Conservation (phyloP, 2,329 filamentous ascomycete genomes). For the Epichloe typhina region DNA sequence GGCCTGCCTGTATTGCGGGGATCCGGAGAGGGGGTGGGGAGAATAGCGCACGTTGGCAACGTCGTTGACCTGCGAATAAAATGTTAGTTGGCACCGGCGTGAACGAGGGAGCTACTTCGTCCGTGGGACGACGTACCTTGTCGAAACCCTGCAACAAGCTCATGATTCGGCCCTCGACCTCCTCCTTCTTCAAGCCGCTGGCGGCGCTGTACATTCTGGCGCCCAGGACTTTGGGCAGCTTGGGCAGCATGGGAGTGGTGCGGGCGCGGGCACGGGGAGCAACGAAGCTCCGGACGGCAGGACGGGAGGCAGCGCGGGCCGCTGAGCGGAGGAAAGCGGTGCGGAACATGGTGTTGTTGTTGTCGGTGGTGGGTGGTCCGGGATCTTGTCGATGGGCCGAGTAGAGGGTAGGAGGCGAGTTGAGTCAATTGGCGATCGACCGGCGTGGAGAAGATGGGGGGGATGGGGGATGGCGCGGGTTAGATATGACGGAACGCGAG, state of each 20-base stretch:
- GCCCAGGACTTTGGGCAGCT: slow-evolving; percentile 42
- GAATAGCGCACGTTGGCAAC: slow-evolving; percentile 39
- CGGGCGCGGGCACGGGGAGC: slow-evolving; percentile 36
- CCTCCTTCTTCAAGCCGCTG: slow-evolving; percentile 62
- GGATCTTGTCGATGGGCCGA: not conserved
- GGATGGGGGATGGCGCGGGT: not conserved
- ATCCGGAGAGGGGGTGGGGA: no score
- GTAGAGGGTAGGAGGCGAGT: not conserved
- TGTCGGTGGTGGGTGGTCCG: not conserved
- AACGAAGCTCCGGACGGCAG: slow-evolving; percentile 41
- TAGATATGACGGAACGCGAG: not conserved
- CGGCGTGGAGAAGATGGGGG: not conserved
- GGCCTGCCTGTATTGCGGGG: no score
- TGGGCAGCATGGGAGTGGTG: slow-evolving; percentile 31
- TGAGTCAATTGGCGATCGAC: slow-evolving; percentile 7
- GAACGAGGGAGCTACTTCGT: no score
- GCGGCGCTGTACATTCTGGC: slow-evolving; percentile 79
- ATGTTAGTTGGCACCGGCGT: slow-evolving; percentile 12
- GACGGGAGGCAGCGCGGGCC: slow-evolving; percentile 41
- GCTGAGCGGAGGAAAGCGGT: slow-evolving; percentile 70
- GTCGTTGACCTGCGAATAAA: slow-evolving; percentile 48
- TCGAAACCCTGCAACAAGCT: slow-evolving; percentile 92
- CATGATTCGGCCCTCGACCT: slow-evolving; percentile 86
- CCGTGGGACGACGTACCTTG: slow-evolving; percentile 41
- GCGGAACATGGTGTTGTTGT: slow-evolving; percentile 60